These are phyloP conservation scores for Solanum chaucha DNA, from an alignment of 257 asterid genomes.

Conservation along the genomic window DNA sequence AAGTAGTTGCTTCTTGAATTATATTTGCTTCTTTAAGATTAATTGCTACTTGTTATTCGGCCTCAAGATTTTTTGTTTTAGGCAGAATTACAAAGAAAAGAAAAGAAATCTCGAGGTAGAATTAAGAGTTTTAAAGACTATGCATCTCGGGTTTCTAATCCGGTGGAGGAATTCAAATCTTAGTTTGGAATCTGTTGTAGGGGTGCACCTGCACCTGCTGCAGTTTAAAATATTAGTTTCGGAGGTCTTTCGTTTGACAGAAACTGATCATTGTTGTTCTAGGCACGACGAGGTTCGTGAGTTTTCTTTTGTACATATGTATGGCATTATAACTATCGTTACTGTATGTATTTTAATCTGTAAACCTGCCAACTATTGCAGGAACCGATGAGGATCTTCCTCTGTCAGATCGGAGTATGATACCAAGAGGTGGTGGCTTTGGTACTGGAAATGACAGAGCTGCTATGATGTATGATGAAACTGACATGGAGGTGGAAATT, in stretches of 20 bases:
- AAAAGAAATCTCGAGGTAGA: neutral
- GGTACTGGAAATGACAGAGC: neutral
- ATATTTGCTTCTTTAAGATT: neutral
- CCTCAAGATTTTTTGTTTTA: neutral
- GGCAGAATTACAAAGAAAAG: neutral
- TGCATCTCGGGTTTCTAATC: neutral
- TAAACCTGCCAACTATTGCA: slow-evolving; percentile 14
- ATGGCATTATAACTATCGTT: neutral
- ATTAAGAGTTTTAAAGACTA: neutral
- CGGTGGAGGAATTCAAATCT: neutral
- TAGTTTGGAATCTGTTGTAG: neutral
- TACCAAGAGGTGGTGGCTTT: neutral
- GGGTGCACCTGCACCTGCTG: neutral
- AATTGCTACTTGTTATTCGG: neutral
- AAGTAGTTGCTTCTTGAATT: neutral
- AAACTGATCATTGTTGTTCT: neutral
- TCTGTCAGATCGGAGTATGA: slow-evolving; percentile 68
- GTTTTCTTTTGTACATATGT: neutral
- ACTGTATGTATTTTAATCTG: neutral
- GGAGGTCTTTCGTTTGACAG: neutral
- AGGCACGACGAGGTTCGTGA: neutral
- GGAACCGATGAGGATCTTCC: slow-evolving; percentile 93
- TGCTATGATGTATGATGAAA: slow-evolving; percentile 19
- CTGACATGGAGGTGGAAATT: slow-evolving; percentile 73
- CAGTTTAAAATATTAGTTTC: neutral